These are phyloP conservation scores for Cercophora samala DNA, from an alignment of 495 filamentous ascomycete species.

Conservation along the genomic window DNA sequence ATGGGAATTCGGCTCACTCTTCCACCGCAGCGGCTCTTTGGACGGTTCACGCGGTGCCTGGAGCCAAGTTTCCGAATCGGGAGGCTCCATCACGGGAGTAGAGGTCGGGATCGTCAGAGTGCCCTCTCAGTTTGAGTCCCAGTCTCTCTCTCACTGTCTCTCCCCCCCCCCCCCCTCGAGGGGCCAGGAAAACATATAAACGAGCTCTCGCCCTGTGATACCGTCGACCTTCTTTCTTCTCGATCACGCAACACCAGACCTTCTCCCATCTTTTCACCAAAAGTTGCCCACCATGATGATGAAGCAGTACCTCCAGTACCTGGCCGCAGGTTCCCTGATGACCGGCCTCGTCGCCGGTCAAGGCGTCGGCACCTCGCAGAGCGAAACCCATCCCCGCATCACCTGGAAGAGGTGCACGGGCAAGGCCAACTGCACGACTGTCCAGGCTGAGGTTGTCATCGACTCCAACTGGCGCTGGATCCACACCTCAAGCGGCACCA, in stretches of 20 bases:
- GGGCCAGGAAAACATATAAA: conserved; percentile 7
- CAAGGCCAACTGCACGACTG: conserved; percentile 47
- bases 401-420: conserved; percentile 56
- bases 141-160: background rate
- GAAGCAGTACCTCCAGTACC: conserved; percentile 31
- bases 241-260: conserved; percentile 6
- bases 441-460: conserved; percentile 46
- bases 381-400: conserved; percentile 59
- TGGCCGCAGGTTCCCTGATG: conserved; percentile 33
- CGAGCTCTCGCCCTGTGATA: conserved; percentile 5
- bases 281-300: conserved; percentile 20
- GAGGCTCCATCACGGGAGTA: background rate
- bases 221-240: background rate
- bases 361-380: conserved; percentile 51
- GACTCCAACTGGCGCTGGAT: conserved; percentile 56
- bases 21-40: conserved; percentile 14
- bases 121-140: background rate
- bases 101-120: background rate
- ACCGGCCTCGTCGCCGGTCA: conserved; percentile 42
- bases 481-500: conserved; percentile 37
- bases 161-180: too few relatives aligned
- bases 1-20: conserved; percentile 27
- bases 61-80: conserved; percentile 19
- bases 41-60: background rate
- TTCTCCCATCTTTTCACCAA: background rate